phyloP scores from a whole-genome alignment of 139 green algal species.

The Protoeuglena noctilucae region DNA sequence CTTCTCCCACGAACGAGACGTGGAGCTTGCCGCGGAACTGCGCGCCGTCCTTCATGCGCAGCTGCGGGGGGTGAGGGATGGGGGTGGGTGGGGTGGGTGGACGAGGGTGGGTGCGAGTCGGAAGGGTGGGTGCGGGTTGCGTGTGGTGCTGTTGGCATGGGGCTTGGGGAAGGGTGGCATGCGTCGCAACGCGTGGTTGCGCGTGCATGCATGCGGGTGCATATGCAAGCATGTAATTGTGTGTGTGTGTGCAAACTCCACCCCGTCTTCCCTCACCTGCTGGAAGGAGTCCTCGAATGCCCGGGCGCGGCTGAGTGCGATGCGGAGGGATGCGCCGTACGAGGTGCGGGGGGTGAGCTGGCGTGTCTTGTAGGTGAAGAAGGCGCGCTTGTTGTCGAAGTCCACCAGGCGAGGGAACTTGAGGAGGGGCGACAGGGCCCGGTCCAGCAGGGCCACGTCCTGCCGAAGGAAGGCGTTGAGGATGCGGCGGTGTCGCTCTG shows the following conservation, averaged over 20 bases:
- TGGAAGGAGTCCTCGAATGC: conserved; percentile 96
- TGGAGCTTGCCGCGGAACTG: conserved; percentile 61
- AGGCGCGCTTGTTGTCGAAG: conserved; percentile 94
- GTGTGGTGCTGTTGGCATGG: too few relatives aligned
- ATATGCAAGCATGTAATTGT: too few relatives aligned
- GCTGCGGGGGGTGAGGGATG: too few relatives aligned
- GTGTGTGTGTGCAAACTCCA: too few relatives aligned
- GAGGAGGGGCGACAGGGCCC: conserved; percentile 56
- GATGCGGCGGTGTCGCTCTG: conserved; percentile 64
- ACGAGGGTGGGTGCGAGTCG: too few relatives aligned
- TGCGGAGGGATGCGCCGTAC: conserved; percentile 27
- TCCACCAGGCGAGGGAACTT: conserved; percentile 69
- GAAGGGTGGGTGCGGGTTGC: too few relatives aligned
- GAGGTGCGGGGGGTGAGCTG: conserved; percentile 35
- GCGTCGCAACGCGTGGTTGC: too few relatives aligned
- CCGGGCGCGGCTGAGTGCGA: conserved; percentile 65
- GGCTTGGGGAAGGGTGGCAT: too few relatives aligned
- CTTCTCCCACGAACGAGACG: conserved; percentile 79
- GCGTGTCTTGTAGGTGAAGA: conserved; percentile 53
- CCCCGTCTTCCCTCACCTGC: too few relatives aligned
- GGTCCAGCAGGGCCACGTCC: conserved; percentile 57
- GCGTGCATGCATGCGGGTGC: too few relatives aligned
- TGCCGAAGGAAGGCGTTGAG: conserved; percentile 78
- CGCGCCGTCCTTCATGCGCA: conserved; percentile 53
- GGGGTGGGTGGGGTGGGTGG: too few relatives aligned